phyloP scores from a whole-genome alignment of 108 stramenopile genomes.

The Skeletonema potamos region DNA sequence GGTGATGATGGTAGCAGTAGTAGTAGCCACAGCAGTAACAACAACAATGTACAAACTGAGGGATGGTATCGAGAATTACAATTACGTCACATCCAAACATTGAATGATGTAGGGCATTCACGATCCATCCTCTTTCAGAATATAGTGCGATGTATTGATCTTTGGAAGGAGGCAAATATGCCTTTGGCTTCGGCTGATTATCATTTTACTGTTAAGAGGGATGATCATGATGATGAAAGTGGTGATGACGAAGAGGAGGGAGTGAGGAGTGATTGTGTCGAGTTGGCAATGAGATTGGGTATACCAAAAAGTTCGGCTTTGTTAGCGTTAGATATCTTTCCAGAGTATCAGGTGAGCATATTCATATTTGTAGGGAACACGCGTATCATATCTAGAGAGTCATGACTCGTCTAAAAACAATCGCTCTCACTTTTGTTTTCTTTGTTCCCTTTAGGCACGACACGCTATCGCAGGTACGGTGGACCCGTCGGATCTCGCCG shows the following conservation, averaged over 20 bases:
- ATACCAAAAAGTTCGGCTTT: constrained; percentile 51
- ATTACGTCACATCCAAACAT: constrained; percentile 36
- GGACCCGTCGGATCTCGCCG: constrained; percentile 55
- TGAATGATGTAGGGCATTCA: constrained; percentile 48
- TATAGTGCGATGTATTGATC: constrained; percentile 57
- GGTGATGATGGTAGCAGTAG: no score
- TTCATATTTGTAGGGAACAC: not conserved
- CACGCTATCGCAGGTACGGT: constrained; percentile 45
- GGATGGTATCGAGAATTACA: constrained; percentile 10
- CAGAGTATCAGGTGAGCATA: constrained; percentile 46
- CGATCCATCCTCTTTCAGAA: constrained; percentile 40
- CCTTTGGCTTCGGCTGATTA: constrained; percentile 30
- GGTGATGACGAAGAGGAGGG: not conserved
- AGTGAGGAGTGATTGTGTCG: constrained; percentile 40
- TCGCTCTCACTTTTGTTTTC: not conserved
- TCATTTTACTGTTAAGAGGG: not conserved
- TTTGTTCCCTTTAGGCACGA: constrained; percentile 3
- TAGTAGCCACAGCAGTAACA: not conserved
- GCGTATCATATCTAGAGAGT: no score
- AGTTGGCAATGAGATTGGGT: constrained; percentile 53
- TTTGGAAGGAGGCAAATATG: constrained; percentile 62
- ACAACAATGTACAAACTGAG: not conserved
- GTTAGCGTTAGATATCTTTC: constrained; percentile 47
- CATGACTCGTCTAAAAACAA: not conserved
- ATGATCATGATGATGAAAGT: not conserved